phyloP scores from a whole-genome alignment of 2,329 filamentous ascomycete species.

The Aspergillus pseudotamarii region DNA sequence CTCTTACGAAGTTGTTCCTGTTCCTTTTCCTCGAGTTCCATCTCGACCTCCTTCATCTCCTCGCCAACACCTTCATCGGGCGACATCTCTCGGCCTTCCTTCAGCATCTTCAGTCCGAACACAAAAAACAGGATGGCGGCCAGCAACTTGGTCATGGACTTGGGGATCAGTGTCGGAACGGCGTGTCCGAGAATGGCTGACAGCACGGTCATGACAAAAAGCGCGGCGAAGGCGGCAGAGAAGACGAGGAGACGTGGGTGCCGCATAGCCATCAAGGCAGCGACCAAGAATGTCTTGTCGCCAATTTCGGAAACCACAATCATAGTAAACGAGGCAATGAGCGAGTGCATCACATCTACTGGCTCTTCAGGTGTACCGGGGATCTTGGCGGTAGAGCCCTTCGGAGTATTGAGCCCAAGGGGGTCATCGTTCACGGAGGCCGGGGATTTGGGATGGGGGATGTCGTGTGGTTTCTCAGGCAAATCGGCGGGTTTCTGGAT shows the following conservation, averaged over 20 bases:
- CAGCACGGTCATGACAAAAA: constrained; percentile 92
- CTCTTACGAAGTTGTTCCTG: constrained; percentile 69
- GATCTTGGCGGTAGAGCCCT: not conserved
- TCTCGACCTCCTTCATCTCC: constrained; percentile 96
- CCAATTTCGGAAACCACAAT: constrained; percentile 96
- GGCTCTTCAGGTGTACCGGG: constrained; percentile 36
- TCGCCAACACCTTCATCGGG: constrained; percentile 89
- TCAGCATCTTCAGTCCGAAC: constrained; percentile 81
- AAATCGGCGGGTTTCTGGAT: constrained; percentile 77
- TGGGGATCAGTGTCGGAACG: constrained; percentile 85
- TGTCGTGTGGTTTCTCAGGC: constrained; percentile 75
- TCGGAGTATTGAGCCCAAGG: constrained; percentile 26
- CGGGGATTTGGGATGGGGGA: constrained; percentile 66
- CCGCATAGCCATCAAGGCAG: constrained; percentile 98
- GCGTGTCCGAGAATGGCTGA: constrained; percentile 92
- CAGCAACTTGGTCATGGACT: constrained; percentile 85
- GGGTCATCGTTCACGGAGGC: constrained; percentile 44
- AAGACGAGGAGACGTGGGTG: constrained; percentile 93
- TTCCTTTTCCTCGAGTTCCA: constrained; percentile 92
- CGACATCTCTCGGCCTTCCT: constrained; percentile 86
- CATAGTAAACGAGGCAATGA: constrained; percentile 91
- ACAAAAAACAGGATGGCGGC: constrained; percentile 84
- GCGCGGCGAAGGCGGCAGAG: constrained; percentile 86
- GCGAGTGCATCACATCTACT: constrained; percentile 79
- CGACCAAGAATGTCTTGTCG: constrained; percentile 97